Conservation (phyloP, 2,329 filamentous ascomycete genomes). For the Rosellinia necatrix region DNA sequence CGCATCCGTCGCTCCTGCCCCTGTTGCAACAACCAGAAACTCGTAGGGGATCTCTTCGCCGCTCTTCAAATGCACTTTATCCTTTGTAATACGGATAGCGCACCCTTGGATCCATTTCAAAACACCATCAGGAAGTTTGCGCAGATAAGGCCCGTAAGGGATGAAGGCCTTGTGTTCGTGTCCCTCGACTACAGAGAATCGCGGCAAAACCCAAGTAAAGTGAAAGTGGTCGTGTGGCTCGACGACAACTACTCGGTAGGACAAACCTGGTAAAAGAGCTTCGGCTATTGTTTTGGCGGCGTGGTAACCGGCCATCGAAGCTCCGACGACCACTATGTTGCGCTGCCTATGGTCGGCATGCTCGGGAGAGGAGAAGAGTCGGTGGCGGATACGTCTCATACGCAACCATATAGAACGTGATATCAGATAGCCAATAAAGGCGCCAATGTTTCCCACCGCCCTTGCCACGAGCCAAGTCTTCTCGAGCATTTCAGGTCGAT, state of each 20-base stretch:
- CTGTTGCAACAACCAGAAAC: constrained; percentile 63
- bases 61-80: constrained; percentile 46
- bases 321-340: constrained; percentile 61
- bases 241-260: constrained; percentile 58
- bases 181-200: constrained; percentile 60
- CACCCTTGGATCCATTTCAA: constrained; percentile 48
- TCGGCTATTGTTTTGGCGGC: constrained; percentile 53
- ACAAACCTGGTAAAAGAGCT: constrained; percentile 51
- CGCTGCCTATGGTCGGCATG: constrained; percentile 28
- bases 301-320: constrained; percentile 61
- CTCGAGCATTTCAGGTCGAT: constrained; percentile 26
- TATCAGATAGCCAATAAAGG: constrained; percentile 17
- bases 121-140: constrained; percentile 9
- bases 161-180: constrained; percentile 65
- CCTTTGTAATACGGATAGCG: constrained; percentile 45
- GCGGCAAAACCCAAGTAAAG: constrained; percentile 63
- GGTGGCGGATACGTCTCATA: constrained; percentile 22
- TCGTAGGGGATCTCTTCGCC: constrained; percentile 56
- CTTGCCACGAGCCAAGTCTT: constrained; percentile 27
- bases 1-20: constrained; percentile 48
- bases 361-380: constrained; percentile 17
- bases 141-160: constrained; percentile 55
- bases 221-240: constrained; percentile 66
- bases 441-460: constrained; percentile 22
- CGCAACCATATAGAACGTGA: constrained; percentile 28